Evolutionary conservation across 495 filamentous ascomycete genomes (phyloP), one percentile per base, ranked within the genome.

Genomic region (Trichoderma erinaceum): DNA sequence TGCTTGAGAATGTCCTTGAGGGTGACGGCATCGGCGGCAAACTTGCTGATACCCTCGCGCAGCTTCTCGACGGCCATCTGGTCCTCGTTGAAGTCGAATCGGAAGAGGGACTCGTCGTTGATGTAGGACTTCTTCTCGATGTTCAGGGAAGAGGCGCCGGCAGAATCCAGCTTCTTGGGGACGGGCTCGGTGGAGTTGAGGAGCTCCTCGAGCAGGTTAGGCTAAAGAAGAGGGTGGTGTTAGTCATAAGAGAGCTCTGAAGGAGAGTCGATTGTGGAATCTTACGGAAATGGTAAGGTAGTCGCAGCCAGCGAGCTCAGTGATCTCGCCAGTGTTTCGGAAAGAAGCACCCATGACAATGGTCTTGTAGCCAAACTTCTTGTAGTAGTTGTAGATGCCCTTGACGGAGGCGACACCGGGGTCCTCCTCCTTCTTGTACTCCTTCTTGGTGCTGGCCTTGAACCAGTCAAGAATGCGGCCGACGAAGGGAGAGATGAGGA

Each of bases 321-420:
- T 97, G 81, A 99, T 96, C 84, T 99, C 95, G 70, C 95, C 95
- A 66, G 82, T 80, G 83, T 90, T 97, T 74, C 95, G 86, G 91
- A 99, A 99, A 16, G 93, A 97, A 71, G 95, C 95, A 76, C 95
- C 95, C 95, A 99, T 99, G 77, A 99, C 95, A 74, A 96, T 96
- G 78, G 95, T 99, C 73, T 95, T 93, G 88, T 99, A 97, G 75
- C 90, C 92, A 80, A 84, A 90, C 86, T 97, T 99, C 92, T 99
- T 99, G 89, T 99, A 99, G 90, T 99, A 99, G 85, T 99, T 96
- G 90, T 90, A 99, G 85, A 99, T 99, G 77, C 73, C 75, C 87
- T 97, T 86, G 74, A 99, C 96, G 73, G 89, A 92, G 84, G 93
- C 89, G 81, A 99, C 95, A 81, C 95, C 95, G 67, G 95, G 95